Evolutionary conservation across 768 basidiomycete species (phyloP).

Genomic region (Bullera alba): DNA sequence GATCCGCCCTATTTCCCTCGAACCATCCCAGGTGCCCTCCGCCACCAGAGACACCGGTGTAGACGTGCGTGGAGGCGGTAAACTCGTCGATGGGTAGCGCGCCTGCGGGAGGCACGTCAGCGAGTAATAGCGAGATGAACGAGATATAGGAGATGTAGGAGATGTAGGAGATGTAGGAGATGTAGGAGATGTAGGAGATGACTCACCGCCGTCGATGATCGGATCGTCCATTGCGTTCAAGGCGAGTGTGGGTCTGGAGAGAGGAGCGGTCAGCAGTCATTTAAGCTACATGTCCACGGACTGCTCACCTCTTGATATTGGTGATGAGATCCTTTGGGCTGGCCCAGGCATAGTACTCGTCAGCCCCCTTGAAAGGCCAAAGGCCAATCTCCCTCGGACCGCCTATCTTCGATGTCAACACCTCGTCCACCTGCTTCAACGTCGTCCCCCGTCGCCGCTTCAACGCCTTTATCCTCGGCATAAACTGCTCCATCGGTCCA

Average conservation of each 20-base stretch:
- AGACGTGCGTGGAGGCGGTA: conserved; percentile 35
- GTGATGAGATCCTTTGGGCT: conserved; percentile 31
- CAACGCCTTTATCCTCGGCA: conserved; percentile 13
- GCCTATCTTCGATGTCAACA: conserved; percentile 33
- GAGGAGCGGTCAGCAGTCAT: background rate
- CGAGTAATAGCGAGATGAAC: background rate
- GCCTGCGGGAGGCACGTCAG: conserved; percentile 2
- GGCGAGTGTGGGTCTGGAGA: conserved; percentile 36
- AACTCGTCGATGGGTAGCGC: conserved; percentile 37
- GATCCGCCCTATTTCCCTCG: conserved; percentile 25
- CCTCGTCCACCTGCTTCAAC: conserved; percentile 37
- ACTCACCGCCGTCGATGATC: conserved; percentile 40
- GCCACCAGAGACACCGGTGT: conserved; percentile 35
- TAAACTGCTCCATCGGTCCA: conserved; percentile 1
- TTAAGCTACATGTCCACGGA: background rate
- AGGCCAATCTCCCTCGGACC: conserved; percentile 32
- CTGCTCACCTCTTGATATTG: conserved; percentile 32
- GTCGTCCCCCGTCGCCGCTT: conserved; percentile 10
- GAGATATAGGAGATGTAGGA: background rate
- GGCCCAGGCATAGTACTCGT: conserved; percentile 45
- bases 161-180: background rate
- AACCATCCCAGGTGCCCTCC: conserved; percentile 48
- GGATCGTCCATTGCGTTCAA: conserved; percentile 48
- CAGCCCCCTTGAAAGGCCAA: conserved; percentile 42
- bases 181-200: background rate